A percentile compares a stretch with the other conserved stretches of the same genome.
phyloP scores from a whole-genome alignment of 257 asterid genomes.

The Nicotiana obtusifolia region DNA sequence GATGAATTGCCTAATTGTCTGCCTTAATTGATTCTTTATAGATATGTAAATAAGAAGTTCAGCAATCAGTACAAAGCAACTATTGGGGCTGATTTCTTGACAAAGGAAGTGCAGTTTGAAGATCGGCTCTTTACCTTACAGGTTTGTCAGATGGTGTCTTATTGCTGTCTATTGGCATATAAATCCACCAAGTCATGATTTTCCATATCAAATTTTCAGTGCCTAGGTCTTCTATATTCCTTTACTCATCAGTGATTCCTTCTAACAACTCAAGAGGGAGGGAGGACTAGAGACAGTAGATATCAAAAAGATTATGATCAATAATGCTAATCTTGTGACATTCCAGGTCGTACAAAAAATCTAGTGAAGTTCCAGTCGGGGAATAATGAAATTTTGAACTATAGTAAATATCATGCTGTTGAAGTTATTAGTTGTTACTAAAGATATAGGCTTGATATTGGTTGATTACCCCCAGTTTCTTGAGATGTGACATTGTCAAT shows the following conservation, averaged over 20 bases:
- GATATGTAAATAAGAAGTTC: slow-evolving; percentile 96
- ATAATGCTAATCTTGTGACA: too few relatives aligned
- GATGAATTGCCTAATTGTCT: slow-evolving; percentile 17
- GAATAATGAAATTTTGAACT: neutral
- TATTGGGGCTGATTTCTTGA: slow-evolving; percentile 97
- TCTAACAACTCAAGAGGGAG: neutral
- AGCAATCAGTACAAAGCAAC: slow-evolving; percentile 99
- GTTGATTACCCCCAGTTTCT: too few relatives aligned
- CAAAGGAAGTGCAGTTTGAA: slow-evolving; percentile 96
- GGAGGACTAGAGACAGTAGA: neutral
- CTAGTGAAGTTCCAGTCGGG: too few relatives aligned
- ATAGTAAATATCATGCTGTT: neutral
- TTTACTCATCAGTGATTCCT: neutral
- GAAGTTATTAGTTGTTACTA: neutral
- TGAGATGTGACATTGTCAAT: too few relatives aligned
- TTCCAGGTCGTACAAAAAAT: too few relatives aligned
- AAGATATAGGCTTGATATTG: too few relatives aligned
- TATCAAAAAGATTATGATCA: too few relatives aligned
- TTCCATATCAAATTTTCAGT: neutral
- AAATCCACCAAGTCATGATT: neutral
- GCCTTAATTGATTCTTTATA: slow-evolving; percentile 47
- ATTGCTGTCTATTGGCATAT: neutral
- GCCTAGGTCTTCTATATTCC: neutral
- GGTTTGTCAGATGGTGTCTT: slow-evolving; percentile 33
- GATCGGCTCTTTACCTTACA: slow-evolving; percentile 93